Evolutionary conservation across 441 rosid species (phyloP).

Genomic region (Macaranga tanarius): DNA sequence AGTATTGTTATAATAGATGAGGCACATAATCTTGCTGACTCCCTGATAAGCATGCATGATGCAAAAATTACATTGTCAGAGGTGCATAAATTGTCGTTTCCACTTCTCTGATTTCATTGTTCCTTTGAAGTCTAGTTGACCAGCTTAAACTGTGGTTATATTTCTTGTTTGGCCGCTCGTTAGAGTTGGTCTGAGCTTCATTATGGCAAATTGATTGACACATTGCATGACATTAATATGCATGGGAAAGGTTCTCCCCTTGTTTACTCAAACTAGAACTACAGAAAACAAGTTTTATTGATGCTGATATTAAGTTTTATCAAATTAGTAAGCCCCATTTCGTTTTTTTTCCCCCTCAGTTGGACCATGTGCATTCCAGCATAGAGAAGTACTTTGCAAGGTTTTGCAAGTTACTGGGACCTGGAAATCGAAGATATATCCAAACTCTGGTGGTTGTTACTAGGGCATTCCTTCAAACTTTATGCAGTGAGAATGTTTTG

Average conservation of each 20-base stretch:
- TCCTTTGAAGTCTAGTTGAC: constrained; percentile 14
- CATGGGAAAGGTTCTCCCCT: background rate
- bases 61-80: constrained; percentile 69
- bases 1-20: constrained; percentile 88
- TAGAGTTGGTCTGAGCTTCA: background rate
- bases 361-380: constrained; percentile 67
- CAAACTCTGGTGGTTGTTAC: constrained; percentile 80
- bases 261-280: background rate
- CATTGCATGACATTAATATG: background rate
- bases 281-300: background rate
- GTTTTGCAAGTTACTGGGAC: constrained; percentile 68
- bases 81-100: constrained; percentile 39
- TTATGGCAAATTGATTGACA: background rate
- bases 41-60: constrained; percentile 87
- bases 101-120: constrained; percentile 9
- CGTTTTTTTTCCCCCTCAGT: constrained; percentile 37
- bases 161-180: constrained; percentile 2
- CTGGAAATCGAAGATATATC: constrained; percentile 92
- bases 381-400: constrained; percentile 73
- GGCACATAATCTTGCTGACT: constrained; percentile 98
- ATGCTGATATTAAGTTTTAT: background rate
- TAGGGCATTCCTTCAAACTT: constrained; percentile 58
- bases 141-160: background rate
- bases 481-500: constrained; percentile 41
- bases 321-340: too few species aligned